A percentile compares a stretch with the other conserved stretches of the same genome.
phyloP scores from a whole-genome alignment of 352 stramenopile genomes.

The Pythium brassicae region DNA sequence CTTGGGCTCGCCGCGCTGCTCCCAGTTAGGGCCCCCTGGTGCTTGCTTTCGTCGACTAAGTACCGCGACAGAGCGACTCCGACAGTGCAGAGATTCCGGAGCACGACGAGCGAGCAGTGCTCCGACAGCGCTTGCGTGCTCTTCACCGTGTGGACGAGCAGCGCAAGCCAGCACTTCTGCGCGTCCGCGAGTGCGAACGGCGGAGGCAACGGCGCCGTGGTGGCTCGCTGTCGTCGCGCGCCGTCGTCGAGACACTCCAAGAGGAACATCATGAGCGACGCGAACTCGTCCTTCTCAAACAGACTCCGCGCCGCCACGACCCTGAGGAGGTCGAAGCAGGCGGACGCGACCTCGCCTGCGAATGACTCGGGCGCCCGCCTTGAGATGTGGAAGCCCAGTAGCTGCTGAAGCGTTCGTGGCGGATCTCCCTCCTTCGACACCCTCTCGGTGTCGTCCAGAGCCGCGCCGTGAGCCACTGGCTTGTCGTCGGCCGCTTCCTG shows the following conservation, averaged over 20 bases:
- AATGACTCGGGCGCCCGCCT: slow-evolving; percentile 6
- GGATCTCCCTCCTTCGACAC: no score
- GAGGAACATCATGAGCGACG: slow-evolving; percentile 53
- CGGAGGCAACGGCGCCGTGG: no score
- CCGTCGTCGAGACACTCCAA: slow-evolving; percentile 49
- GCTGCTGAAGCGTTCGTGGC: slow-evolving; percentile 11
- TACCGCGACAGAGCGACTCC: slow-evolving; percentile 50
- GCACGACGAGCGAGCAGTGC: slow-evolving; percentile 36
- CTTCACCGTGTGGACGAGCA: slow-evolving; percentile 54
- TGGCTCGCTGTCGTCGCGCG: slow-evolving; percentile 4
- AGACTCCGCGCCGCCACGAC: slow-evolving; percentile 35
- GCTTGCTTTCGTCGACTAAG: slow-evolving; percentile 46
- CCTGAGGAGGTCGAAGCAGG: slow-evolving; percentile 42
- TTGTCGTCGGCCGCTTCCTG: background rate
- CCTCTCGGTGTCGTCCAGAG: background rate
- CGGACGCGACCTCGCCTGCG: slow-evolving; percentile 12
- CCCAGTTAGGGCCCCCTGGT: slow-evolving; percentile 12
- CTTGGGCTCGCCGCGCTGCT: background rate
- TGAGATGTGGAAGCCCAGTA: slow-evolving; percentile 17
- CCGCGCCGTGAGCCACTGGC: background rate
- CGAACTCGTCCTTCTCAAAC: slow-evolving; percentile 55
- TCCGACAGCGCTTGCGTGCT: slow-evolving; percentile 33
- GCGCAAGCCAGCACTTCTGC: slow-evolving; percentile 57
- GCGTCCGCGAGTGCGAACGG: slow-evolving; percentile 15
- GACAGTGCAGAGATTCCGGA: slow-evolving; percentile 57